Evolutionary conservation across 1,139 yeast genomes (phyloP), one percentile per base, ranked within the genome.

Genomic region (Suhomyces panamericanus): DNA sequence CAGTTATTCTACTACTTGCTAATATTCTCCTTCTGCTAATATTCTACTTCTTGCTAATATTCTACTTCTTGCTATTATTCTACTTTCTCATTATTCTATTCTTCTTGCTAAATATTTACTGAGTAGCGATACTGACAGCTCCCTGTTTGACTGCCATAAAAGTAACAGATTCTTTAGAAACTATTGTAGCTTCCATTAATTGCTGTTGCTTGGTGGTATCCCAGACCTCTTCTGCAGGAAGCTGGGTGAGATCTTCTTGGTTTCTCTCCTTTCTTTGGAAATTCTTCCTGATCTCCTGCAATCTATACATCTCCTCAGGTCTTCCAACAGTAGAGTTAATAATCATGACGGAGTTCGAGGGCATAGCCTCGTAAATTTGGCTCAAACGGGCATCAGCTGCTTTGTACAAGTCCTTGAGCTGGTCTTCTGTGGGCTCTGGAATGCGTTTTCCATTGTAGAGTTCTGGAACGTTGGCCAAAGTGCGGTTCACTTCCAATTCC

Each of bases 291-390:
- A 71, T 52, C 11, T 57, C 57, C 49, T 77, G 80, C 39, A 88
- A 66, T 39, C 68, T 62, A 13, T 64, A 59, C 79, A 84, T 74
- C 37, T 71, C 77, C 15, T 72, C 59, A 3, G 85, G 81, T 53
- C 81, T 78, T 2, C 91, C 90, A 44, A 78, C 70, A 1, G 86
- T 87, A 0, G 89, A 75, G 55, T 80, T 70, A 1, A 90, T 60
- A 0, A 89, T 66, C 29, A 91, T 56, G 22, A 84, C 66, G 0
- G 95, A 77, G 39, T 81, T 74, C 1, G 68, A 64, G 0, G 96
- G 90, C 17, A 86, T 58, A 2, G 60, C 51, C 0, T 70, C 66
- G 56, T 85, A 81, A 4, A 91, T 65, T 33, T 61, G 60, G 10
- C 62, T 53, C 13, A 91, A 55, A 35, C 85, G 66, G 2, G 56